phyloP scores from a whole-genome alignment of 2,329 filamentous ascomycete species.

The Cladosporium sp. region DNA sequence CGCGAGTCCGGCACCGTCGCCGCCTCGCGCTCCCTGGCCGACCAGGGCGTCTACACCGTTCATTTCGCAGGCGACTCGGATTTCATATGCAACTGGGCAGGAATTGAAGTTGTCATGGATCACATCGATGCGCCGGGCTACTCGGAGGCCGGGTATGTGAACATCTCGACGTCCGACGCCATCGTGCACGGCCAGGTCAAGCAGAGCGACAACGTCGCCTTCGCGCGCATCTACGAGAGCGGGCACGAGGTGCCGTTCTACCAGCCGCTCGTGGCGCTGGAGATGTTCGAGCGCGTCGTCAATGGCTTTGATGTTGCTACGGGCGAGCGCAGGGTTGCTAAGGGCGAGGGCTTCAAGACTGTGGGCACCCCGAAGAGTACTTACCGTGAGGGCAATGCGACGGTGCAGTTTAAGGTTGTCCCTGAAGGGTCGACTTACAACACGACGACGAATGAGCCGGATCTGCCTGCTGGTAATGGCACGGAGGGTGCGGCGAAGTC shows the following conservation, averaged over 20 bases:
- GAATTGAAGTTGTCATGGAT: slow-evolving; percentile 37
- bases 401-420: slow-evolving; percentile 41
- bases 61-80: slow-evolving; percentile 45
- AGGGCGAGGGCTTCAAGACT: slow-evolving; percentile 17
- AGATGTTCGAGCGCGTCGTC: slow-evolving; percentile 46
- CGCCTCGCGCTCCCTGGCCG: slow-evolving; percentile 35
- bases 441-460: slow-evolving; percentile 18
- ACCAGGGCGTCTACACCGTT: slow-evolving; percentile 36
- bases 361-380: slow-evolving; percentile 23
- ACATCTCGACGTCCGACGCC: slow-evolving; percentile 39
- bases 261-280: slow-evolving; percentile 41
- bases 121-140: slow-evolving; percentile 39
- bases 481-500: not conserved
- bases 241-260: slow-evolving; percentile 51
- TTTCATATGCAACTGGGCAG: slow-evolving; percentile 45
- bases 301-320: slow-evolving; percentile 46
- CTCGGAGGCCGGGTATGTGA: slow-evolving; percentile 41
- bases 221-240: slow-evolving; percentile 45
- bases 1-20: slow-evolving; percentile 39
- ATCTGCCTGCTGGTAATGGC: slow-evolving; percentile 8
- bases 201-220: slow-evolving; percentile 46
- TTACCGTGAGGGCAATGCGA: slow-evolving; percentile 38
- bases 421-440: slow-evolving; percentile 42
- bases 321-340: slow-evolving; percentile 29
- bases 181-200: slow-evolving; percentile 49